phyloP scores from a whole-genome alignment of 129 eudicot genomes.

The sunflower (Helianthus annuus) region DNA sequence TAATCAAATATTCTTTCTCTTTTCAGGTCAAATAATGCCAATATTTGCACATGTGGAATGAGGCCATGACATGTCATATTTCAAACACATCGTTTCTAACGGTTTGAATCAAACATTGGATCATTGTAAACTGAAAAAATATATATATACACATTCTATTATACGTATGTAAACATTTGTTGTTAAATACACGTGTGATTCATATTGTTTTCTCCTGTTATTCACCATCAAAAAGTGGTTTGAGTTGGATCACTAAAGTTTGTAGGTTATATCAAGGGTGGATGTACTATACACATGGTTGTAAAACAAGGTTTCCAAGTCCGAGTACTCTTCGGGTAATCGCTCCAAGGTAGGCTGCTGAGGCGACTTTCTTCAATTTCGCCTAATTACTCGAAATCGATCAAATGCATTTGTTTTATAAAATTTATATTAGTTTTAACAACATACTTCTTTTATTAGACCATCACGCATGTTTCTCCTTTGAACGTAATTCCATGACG shows the following conservation, averaged over 20 bases:
- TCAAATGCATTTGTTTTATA: too few species aligned
- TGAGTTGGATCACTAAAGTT: background rate
- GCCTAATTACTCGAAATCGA: too few species aligned
- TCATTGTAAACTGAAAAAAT: background rate
- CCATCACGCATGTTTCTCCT: too few species aligned
- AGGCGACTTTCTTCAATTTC: too few species aligned
- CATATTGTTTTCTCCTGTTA: background rate
- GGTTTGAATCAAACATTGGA: background rate
- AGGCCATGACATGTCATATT: conserved; percentile 15
- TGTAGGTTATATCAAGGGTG: background rate
- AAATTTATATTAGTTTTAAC: too few species aligned
- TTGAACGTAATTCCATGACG: too few species aligned
- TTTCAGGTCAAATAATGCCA: conserved; percentile 32
- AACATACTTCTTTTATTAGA: too few species aligned
- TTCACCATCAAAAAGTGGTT: background rate
- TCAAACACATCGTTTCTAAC: background rate
- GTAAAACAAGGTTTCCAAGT: too few species aligned
- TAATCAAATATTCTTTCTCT: conserved; percentile 23
- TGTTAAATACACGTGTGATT: background rate
- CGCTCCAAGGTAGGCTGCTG: too few species aligned
- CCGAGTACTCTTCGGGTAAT: too few species aligned
- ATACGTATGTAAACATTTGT: background rate
- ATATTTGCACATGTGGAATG: conserved; percentile 27
- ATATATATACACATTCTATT: background rate
- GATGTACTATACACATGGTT: too few species aligned